phyloP scores from a whole-genome alignment of 164 flowering plant genomes.

The Litsea cubeba region DNA sequence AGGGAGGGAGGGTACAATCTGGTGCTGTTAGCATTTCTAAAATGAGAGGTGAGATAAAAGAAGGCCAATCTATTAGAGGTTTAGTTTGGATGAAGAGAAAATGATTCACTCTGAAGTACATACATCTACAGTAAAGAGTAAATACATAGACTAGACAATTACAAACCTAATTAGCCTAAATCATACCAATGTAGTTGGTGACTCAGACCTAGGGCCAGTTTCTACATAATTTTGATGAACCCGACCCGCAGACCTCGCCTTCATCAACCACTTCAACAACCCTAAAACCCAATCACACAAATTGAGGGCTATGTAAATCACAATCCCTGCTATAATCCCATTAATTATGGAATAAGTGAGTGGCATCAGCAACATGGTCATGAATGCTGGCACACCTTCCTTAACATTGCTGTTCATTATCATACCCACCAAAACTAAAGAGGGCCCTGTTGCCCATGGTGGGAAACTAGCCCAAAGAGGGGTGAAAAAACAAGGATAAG shows the following conservation, averaged over 20 bases:
- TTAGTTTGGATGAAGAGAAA: too few relatives aligned
- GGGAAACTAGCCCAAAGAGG: slow-evolving; percentile 73
- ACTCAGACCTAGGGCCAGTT: slow-evolving; percentile 36
- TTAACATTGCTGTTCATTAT: slow-evolving; percentile 66
- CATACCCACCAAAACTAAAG: slow-evolving; percentile 75
- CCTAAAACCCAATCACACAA: slow-evolving; percentile 35
- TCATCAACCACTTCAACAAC: slow-evolving; percentile 31
- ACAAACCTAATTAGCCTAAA: slow-evolving; percentile 8
- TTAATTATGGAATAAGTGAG: slow-evolving; percentile 70
- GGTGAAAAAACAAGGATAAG: slow-evolving; percentile 52
- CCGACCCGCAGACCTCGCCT: slow-evolving; percentile 28
- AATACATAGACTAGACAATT: too few relatives aligned
- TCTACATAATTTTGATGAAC: slow-evolving; percentile 53
- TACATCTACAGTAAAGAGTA: too few relatives aligned
- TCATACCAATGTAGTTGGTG: slow-evolving; percentile 10
- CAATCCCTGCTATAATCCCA: slow-evolving; percentile 83
- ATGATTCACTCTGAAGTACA: too few relatives aligned
- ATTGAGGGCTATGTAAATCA: slow-evolving; percentile 50
- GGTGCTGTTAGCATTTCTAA: too few relatives aligned
- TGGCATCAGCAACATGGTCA: slow-evolving; percentile 83
- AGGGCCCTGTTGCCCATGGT: slow-evolving; percentile 88
- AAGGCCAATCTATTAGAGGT: too few relatives aligned
- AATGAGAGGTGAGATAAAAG: too few relatives aligned
- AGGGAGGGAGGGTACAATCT: too few relatives aligned
- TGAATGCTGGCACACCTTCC: slow-evolving; percentile 73